Conservation (phyloP, 306 rosid genomes). For the Quercus gilva region DNA sequence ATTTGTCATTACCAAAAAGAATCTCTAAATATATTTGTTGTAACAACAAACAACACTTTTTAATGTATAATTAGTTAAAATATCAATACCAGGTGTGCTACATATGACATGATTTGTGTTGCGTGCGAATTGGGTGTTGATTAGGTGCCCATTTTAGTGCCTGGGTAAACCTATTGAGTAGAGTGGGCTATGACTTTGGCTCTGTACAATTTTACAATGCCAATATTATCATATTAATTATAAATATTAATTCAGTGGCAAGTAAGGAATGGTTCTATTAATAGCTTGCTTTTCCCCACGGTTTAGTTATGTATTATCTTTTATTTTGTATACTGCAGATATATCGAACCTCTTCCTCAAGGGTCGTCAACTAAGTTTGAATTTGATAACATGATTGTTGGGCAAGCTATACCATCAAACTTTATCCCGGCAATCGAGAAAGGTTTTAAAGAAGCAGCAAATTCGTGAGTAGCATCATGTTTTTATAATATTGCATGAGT, state of each 20-base stretch:
- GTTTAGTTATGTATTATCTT: background rate
- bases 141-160: background rate
- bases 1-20: background rate
- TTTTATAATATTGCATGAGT: background rate
- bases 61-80: background rate
- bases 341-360: conserved; percentile 83
- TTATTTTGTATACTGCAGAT: conserved; percentile 45
- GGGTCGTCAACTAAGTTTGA: conserved; percentile 82
- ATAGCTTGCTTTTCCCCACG: background rate
- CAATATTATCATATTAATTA: background rate
- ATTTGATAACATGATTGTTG: conserved; percentile 89
- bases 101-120: background rate
- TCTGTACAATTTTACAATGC: background rate
- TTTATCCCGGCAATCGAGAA: conserved; percentile 96
- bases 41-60: background rate
- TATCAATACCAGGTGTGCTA: background rate
- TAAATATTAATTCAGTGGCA: background rate
- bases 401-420: conserved; percentile 93
- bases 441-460: conserved; percentile 97
- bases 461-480: conserved; percentile 60
- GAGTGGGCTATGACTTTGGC: background rate
- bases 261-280: background rate
- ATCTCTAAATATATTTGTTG: background rate
- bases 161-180: background rate
- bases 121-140: background rate